A percentile compares a stretch with the other conserved stretches of the same genome.
Conservation (phyloP, 345 rosid species). For the Alliaria petiolata region DNA sequence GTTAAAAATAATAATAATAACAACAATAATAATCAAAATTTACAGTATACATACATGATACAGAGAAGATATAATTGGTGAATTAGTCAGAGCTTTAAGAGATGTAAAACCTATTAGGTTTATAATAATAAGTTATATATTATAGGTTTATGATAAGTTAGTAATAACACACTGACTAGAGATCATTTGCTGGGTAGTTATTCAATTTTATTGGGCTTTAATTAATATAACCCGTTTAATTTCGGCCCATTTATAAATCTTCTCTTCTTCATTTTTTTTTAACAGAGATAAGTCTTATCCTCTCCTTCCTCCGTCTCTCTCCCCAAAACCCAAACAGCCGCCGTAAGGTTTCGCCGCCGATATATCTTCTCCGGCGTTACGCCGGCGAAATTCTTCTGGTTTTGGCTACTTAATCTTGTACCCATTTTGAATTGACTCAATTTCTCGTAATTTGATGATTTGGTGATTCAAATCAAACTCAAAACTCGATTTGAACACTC, state of each 20-base stretch:
- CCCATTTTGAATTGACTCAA: not conserved
- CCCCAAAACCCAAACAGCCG: conserved; percentile 12
- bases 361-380: not conserved
- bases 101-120: too few species aligned
- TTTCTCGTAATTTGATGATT: not conserved
- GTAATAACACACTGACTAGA: not conserved
- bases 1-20: too few species aligned
- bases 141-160: too few species aligned
- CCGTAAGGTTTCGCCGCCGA: conserved; percentile 4
- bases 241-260: not conserved
- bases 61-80: too few species aligned
- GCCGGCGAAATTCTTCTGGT: not conserved
- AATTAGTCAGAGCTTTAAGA: too few species aligned
- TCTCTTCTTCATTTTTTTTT: not conserved
- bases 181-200: not conserved
- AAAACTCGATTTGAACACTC: not conserved
- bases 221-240: not conserved
- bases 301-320: not conserved
- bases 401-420: too few species aligned
- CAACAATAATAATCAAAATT: too few species aligned
- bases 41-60: too few species aligned
- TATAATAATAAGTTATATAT: too few species aligned
- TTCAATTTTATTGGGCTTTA: not conserved
- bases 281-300: conserved; percentile 16
- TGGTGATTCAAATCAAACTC: not conserved